phyloP scores from a whole-genome alignment of 2,329 filamentous ascomycete genomes.

The Fusarium sp. region DNA sequence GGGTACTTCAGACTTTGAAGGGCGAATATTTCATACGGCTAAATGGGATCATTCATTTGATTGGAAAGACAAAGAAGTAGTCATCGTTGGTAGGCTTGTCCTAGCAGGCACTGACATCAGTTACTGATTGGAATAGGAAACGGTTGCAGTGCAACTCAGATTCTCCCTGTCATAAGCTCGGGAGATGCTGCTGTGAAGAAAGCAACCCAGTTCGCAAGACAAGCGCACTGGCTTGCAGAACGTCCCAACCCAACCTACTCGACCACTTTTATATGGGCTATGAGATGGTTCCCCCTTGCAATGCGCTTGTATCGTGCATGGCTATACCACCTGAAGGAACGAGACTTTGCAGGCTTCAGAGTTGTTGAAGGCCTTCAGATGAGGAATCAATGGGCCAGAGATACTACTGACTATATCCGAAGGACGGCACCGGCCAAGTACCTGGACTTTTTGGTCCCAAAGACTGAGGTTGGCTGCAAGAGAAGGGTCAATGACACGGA shows the following conservation, averaged over 20 bases:
- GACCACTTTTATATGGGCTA: slow-evolving; percentile 35
- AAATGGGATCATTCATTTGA: slow-evolving; percentile 44
- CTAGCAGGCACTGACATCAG: rapidly evolving
- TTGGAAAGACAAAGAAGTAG: slow-evolving; percentile 37
- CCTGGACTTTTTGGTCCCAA: slow-evolving; percentile 45
- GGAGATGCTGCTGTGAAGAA: slow-evolving; percentile 46
- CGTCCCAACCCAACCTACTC: slow-evolving; percentile 40
- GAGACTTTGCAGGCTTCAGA: slow-evolving; percentile 40
- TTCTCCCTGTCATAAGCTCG: slow-evolving; percentile 37
- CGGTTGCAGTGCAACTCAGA: slow-evolving; percentile 44
- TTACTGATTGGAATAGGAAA: slow-evolving; percentile 24
- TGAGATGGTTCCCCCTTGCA: slow-evolving; percentile 38
- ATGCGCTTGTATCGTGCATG: slow-evolving; percentile 37
- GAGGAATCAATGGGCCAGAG: slow-evolving; percentile 25
- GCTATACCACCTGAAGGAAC: slow-evolving; percentile 36
- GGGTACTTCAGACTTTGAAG: slow-evolving; percentile 32
- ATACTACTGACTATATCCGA: slow-evolving; percentile 43
- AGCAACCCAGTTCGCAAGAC: slow-evolving; percentile 60
- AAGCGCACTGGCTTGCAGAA: slow-evolving; percentile 58
- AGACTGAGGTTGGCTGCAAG: slow-evolving; percentile 50
- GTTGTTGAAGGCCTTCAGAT: slow-evolving; percentile 15
- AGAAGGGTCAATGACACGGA: slow-evolving; percentile 49
- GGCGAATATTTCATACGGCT: slow-evolving; percentile 40
- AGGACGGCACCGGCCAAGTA: slow-evolving; percentile 43
- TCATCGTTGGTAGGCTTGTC: slow-evolving; percentile 33